Conservation (phyloP, 2,329 filamentous ascomycete genomes). For the Exophiala bonariae region DNA sequence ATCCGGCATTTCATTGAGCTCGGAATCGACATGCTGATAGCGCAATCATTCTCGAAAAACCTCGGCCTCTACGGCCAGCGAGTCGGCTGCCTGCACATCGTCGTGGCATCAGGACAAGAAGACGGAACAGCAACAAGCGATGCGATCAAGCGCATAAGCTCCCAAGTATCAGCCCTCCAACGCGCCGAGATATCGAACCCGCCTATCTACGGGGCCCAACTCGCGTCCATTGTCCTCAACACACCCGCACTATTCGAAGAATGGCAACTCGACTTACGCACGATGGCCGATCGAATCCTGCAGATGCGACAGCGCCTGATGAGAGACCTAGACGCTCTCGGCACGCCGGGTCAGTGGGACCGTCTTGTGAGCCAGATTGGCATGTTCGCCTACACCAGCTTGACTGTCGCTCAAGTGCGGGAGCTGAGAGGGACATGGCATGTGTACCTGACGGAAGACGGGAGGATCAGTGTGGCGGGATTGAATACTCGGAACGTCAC, state of each 20-base stretch:
- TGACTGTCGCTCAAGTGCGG: slow-evolving; percentile 50
- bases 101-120: slow-evolving; percentile 71
- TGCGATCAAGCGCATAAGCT: slow-evolving; percentile 67
- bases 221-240: slow-evolving; percentile 82
- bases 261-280: slow-evolving; percentile 88
- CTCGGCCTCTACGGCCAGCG: slow-evolving; percentile 93
- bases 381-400: slow-evolving; percentile 87
- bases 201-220: slow-evolving; percentile 87
- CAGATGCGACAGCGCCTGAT: slow-evolving; percentile 81
- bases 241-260: slow-evolving; percentile 77
- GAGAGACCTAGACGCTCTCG: slow-evolving; percentile 76
- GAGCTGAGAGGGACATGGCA: slow-evolving; percentile 49
- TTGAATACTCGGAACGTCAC: slow-evolving; percentile 89
- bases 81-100: slow-evolving; percentile 92
- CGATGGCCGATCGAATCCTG: slow-evolving; percentile 94
- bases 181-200: slow-evolving; percentile 97
- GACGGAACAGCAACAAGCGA: too few relatives aligned
- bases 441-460: slow-evolving; percentile 80
- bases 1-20: slow-evolving; percentile 91
- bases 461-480: slow-evolving; percentile 95
- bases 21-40: slow-evolving; percentile 70
- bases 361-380: slow-evolving; percentile 99
- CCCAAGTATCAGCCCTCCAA: slow-evolving; percentile 90
- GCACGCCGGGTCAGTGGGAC: slow-evolving; percentile 88
- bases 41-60: slow-evolving; percentile 64